These are phyloP conservation scores for Solanum peruvianum DNA, from an alignment of 257 asterid species.

Conservation along the genomic window DNA sequence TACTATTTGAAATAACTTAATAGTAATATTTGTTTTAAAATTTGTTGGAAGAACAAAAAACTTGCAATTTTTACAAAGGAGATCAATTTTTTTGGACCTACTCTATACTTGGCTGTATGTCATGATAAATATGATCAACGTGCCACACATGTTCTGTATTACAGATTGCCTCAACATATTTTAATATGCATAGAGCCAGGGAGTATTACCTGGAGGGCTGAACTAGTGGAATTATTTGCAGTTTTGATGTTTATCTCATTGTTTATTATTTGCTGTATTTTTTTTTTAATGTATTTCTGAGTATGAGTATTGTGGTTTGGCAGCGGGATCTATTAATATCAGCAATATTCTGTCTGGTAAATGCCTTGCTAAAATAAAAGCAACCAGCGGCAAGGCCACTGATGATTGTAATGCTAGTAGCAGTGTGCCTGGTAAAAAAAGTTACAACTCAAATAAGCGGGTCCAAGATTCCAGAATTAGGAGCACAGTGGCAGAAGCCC, in stretches of 20 bases:
- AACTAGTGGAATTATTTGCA: background rate
- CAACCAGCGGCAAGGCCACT: constrained; percentile 35
- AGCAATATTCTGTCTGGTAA: constrained; percentile 94
- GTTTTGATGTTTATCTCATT: background rate
- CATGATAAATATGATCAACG: background rate
- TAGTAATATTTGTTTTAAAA: background rate
- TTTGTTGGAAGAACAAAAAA: background rate
- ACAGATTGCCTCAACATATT: background rate
- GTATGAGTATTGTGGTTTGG: constrained; percentile 2
- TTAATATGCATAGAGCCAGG: background rate
- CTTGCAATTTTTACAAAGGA: background rate
- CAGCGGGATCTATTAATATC: constrained; percentile 94
- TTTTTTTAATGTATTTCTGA: background rate
- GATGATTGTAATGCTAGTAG: constrained; percentile 42
- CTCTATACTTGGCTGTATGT: background rate
- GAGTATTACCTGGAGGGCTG: background rate
- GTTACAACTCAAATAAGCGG: constrained; percentile 49
- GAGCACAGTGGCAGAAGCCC: constrained; percentile 79
- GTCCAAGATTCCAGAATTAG: constrained; percentile 36
- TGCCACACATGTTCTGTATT: background rate
- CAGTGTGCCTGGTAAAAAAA: constrained; percentile 13
- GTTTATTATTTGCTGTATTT: background rate
- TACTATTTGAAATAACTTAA: background rate
- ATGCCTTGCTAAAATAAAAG: constrained; percentile 92
- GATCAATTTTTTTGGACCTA: background rate